Evolutionary conservation across 75 land plant genomes (phyloP).

Genomic region (Picea sitchensis): DNA sequence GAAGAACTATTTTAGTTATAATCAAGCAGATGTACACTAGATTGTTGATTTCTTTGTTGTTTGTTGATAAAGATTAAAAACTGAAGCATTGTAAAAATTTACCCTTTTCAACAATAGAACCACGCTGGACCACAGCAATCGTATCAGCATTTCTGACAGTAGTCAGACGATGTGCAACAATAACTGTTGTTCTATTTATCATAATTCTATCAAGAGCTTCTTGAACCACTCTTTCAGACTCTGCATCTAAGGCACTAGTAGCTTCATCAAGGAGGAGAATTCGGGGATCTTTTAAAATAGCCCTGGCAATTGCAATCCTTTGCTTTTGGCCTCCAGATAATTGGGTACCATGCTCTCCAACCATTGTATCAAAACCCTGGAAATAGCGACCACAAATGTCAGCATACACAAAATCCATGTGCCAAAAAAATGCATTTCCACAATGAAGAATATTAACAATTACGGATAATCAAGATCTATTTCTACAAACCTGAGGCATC

Average conservation of each 20-base stretch:
- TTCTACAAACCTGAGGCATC: slow-evolving; percentile 66
- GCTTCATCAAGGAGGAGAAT: slow-evolving; percentile 87
- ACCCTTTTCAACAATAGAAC: slow-evolving; percentile 61
- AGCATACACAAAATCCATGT: background rate
- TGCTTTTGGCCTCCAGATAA: slow-evolving; percentile 91
- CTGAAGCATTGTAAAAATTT: background rate
- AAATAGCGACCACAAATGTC: slow-evolving; percentile 7
- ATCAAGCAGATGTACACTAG: background rate
- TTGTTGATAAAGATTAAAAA: too few species aligned
- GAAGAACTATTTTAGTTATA: background rate
- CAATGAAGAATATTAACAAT: background rate
- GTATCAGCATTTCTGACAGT: slow-evolving; percentile 64
- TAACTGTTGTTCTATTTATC: slow-evolving; percentile 64
- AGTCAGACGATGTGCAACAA: slow-evolving; percentile 80
- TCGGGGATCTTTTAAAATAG: slow-evolving; percentile 72
- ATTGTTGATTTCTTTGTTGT: background rate
- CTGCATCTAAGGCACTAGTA: slow-evolving; percentile 81
- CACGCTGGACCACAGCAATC: slow-evolving; percentile 68
- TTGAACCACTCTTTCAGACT: slow-evolving; percentile 75
- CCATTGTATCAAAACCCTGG: slow-evolving; percentile 81
- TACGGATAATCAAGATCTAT: background rate
- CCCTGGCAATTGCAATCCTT: slow-evolving; percentile 80
- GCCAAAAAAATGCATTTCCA: background rate
- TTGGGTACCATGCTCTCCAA: slow-evolving; percentile 78
- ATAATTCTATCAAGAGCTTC: slow-evolving; percentile 66